Conservation (phyloP, 305 asterid species). For the Fraxinus ornus region DNA sequence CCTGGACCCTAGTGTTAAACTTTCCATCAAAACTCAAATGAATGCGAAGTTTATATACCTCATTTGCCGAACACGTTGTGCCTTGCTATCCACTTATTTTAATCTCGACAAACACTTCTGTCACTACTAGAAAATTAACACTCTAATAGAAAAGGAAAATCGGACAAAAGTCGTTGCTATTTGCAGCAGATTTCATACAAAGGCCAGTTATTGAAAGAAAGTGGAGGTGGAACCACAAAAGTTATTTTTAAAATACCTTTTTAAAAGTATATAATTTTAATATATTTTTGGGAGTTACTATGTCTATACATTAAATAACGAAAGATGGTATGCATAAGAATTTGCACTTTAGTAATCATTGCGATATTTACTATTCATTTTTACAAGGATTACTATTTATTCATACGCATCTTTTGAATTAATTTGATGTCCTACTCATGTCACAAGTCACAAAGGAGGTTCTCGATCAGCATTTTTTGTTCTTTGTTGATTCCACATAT, state of each 20-base stretch:
- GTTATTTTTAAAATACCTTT: neutral
- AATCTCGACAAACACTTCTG: neutral
- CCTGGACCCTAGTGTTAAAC: neutral
- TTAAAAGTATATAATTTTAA: too few species aligned
- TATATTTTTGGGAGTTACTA: neutral
- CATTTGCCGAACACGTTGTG: neutral
- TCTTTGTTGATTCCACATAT: too few species aligned
- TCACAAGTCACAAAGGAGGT: too few species aligned
- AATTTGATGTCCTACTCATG: too few species aligned
- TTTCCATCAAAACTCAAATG: slow-evolving; percentile 11
- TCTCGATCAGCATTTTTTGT: too few species aligned
- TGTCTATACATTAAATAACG: too few species aligned
- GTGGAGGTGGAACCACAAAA: neutral
- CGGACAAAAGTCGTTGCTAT: neutral
- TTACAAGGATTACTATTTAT: too few species aligned
- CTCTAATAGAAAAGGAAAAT: neutral
- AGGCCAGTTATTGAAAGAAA: neutral
- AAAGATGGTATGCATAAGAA: too few species aligned
- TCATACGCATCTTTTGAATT: too few species aligned
- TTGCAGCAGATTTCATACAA: neutral
- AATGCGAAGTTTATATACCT: neutral
- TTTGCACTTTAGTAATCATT: too few species aligned
- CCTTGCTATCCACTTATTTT: neutral
- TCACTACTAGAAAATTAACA: neutral
- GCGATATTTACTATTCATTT: too few species aligned